phyloP scores from a whole-genome alignment of 2,329 filamentous ascomycete species.

The Intubia oerlemansii region DNA sequence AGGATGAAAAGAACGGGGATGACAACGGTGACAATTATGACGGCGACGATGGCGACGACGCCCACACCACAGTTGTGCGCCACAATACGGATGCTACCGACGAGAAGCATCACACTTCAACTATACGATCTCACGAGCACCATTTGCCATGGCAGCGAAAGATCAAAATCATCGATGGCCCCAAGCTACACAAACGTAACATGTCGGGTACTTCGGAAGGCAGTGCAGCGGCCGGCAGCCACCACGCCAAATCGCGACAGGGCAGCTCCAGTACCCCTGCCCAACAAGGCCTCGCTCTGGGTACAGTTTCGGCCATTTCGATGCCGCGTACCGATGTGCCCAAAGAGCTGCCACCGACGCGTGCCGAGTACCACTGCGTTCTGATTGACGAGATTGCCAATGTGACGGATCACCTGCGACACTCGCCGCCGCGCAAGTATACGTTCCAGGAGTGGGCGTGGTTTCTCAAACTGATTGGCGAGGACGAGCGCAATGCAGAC shows the following conservation, averaged over 20 bases:
- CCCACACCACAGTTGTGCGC: too few species aligned
- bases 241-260: too few species aligned
- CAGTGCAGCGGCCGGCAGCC: too few species aligned
- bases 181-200: too few species aligned
- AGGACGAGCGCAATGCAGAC: conserved; percentile 30
- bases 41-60: conserved; percentile 1
- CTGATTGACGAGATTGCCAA: conserved; percentile 52
- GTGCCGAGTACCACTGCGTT: conserved; percentile 35
- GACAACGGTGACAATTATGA: background rate
- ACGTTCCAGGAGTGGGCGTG: conserved; percentile 72
- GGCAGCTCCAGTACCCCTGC: too few species aligned
- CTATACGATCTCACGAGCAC: too few species aligned
- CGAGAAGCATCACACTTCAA: too few species aligned
- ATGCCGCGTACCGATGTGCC: conserved; percentile 12
- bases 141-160: too few species aligned
- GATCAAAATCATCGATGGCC: too few species aligned
- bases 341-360: conserved; percentile 17
- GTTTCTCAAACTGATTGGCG: conserved; percentile 58
- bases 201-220: too few species aligned
- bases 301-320: conserved; percentile 8
- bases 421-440: conserved; percentile 40
- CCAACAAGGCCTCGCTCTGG: conserved; percentile 4
- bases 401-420: conserved; percentile 40
- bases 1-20: conserved; percentile 2
- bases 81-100: too few species aligned